Evolutionary conservation across 805 yeast species (phyloP).

Genomic region (Nakazawaea populi): DNA sequence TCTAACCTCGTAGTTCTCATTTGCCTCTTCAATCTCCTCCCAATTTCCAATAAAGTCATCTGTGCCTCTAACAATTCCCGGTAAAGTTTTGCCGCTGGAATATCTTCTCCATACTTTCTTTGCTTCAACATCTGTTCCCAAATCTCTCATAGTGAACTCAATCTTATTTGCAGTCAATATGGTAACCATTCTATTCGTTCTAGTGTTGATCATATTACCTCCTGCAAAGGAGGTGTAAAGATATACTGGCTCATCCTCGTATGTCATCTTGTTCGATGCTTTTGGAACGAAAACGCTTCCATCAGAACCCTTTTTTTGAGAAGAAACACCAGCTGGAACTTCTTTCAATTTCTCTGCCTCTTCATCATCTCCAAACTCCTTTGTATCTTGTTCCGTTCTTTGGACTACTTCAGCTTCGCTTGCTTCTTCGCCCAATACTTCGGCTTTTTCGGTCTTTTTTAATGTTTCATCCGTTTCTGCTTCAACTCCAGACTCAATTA

Average conservation of each 20-base stretch:
- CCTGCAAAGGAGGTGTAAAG: conserved; percentile 85
- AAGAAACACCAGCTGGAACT: neutral
- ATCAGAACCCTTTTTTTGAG: conserved; percentile 8
- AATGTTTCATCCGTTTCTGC: no score
- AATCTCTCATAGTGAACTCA: conserved; percentile 62
- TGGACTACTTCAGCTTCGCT: conserved; percentile 5
- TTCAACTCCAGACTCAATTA: no score
- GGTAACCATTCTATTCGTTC: conserved; percentile 71
- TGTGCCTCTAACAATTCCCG: conserved; percentile 79
- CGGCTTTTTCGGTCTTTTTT: no score
- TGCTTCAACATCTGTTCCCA: conserved; percentile 86
- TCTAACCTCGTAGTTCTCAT: conserved; percentile 66
- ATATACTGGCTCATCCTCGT: conserved; percentile 58
- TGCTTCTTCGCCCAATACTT: conserved; percentile 1
- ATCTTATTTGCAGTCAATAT: conserved; percentile 72
- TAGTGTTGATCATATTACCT: conserved; percentile 70
- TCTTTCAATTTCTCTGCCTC: conserved; percentile 1
- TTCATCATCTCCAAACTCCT: neutral
- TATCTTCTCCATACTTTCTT: conserved; percentile 78
- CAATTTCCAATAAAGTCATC: conserved; percentile 82
- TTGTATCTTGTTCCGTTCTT: neutral
- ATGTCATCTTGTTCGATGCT: conserved; percentile 22
- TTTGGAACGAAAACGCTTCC: conserved; percentile 27
- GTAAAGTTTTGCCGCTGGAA: conserved; percentile 66
- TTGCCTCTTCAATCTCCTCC: conserved; percentile 76